Evolutionary conservation across 1,284 basidiomycete genomes (phyloP), one percentile per base, ranked within the genome.

Genomic region (Sanghuangporus baumii): DNA sequence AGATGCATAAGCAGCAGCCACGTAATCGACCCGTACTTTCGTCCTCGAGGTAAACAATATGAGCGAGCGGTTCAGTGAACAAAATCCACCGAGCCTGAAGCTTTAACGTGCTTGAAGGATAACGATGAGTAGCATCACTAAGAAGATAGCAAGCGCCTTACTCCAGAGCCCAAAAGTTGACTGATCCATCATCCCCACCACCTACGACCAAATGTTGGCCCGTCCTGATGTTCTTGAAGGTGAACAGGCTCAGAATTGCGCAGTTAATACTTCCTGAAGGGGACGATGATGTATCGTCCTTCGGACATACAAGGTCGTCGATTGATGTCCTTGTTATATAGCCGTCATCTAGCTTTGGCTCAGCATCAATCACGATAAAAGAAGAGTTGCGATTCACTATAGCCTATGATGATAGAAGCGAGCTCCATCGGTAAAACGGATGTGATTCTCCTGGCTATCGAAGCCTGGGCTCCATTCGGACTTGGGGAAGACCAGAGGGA

Each of bases 1-100:
- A 85, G 2, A 93, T 74, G 69, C 90, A 93, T 14, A 96, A 73
- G 1, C 87, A 77, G 70, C 88, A 91, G 2, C 86, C 91, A 55
- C 80, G 79, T 37, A 96, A 71, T 5, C 85, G 79, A 0, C 87
- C 85, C 0, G 79, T 79, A 31, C 79, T 78, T 50, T 86, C 82
- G 36, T 83, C 81, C 3, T 76, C 75, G 47, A 93, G 75, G 62
- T 83, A 79, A 1, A 90, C 73, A 18, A 91, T 82, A 9, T 79
- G 74, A 5, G 74, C 69, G 4, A 95, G 77, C 1, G 88, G 85
- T 0, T 82, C 79, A 2, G 80, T 81, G 70, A 94, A 94, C 9
- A 89, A 71, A 0, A 81, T 83, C 83, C 90, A 92, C 3, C 80
- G 78, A 3, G 87, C 88, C 63, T 83, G 78, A 4, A 91, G 74